Evolutionary conservation across 768 basidiomycete species (phyloP).

Genomic region (Grammothele lineata): DNA sequence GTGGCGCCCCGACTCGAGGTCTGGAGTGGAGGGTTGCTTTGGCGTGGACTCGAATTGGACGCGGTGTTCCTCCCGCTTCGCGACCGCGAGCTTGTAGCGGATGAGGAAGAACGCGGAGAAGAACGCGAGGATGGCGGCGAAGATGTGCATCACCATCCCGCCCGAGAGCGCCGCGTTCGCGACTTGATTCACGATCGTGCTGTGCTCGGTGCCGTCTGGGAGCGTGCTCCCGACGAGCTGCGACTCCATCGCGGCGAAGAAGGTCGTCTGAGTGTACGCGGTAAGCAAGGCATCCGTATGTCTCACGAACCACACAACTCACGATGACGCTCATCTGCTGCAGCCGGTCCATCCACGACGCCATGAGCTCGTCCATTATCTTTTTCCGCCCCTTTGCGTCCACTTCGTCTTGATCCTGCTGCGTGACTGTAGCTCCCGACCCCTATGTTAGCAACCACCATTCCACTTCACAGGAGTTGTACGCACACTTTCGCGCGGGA

Average conservation of each 20-base stretch:
- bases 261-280: conserved; percentile 43
- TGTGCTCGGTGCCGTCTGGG: conserved; percentile 16
- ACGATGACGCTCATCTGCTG: conserved; percentile 58
- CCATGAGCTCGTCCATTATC: conserved; percentile 44
- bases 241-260: conserved; percentile 57
- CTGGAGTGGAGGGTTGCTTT: too few species aligned
- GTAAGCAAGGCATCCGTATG: too few species aligned
- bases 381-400: conserved; percentile 42
- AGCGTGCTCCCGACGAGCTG: conserved; percentile 45
- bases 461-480: too few species aligned
- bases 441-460: too few species aligned
- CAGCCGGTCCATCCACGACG: conserved; percentile 58
- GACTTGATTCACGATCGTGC: conserved; percentile 6
- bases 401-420: conserved; percentile 42
- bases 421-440: too few species aligned
- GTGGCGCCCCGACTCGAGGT: too few species aligned
- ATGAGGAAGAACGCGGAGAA: conserved; percentile 53
- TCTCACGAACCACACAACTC: conserved; percentile 18
- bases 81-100: conserved; percentile 50
- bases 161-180: conserved; percentile 46
- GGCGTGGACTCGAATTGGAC: too few species aligned
- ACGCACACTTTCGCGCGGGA: too few species aligned
- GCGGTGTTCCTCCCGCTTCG: conserved; percentile 45
- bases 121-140: conserved; percentile 49
- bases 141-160: conserved; percentile 51